Percentiles rank a stretch among this genome's conserved stretches.
These are phyloP conservation scores for Solanum appendiculatum DNA, from an alignment of 257 asterid genomes.

Conservation along the genomic window DNA sequence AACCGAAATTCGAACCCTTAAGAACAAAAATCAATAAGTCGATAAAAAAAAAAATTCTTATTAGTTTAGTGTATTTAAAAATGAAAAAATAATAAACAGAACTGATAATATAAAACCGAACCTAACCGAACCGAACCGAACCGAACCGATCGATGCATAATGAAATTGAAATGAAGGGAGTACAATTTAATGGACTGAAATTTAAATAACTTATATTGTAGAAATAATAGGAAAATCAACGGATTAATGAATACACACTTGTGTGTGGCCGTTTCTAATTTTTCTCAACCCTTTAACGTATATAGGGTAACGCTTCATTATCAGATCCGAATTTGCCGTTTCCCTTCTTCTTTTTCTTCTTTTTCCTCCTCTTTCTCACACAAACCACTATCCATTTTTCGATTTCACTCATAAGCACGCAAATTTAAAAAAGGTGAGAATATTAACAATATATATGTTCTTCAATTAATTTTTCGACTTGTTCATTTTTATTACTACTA, in stretches of 20 bases:
- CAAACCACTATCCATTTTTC: not conserved
- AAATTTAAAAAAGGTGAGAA: not conserved
- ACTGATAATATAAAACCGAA: too few relatives aligned
- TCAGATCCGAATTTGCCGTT: not conserved
- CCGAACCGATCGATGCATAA: too few relatives aligned
- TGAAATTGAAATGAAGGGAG: too few relatives aligned
- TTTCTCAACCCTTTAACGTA: not conserved
- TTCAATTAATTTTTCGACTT: not conserved
- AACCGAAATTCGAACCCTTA: too few relatives aligned
- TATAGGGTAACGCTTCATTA: not conserved
- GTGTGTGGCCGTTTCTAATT: not conserved
- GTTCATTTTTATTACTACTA: not conserved
- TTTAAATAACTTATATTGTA: not conserved
- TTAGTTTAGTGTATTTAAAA: too few relatives aligned
- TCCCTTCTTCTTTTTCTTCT: not conserved
- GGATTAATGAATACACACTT: not conserved
- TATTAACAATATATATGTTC: not conserved
- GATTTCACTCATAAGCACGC: not conserved
- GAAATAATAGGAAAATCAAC: not conserved
- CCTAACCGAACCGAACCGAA: too few relatives aligned
- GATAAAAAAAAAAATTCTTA: too few relatives aligned
- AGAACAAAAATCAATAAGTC: too few relatives aligned
- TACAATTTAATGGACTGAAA: not conserved
- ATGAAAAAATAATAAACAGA: too few relatives aligned
- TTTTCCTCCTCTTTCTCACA: not conserved